Percentiles rank a stretch among this genome's conserved stretches.
Evolutionary conservation across 495 filamentous ascomycete genomes (phyloP).

Genomic region (Tetracladium setigerum): DNA sequence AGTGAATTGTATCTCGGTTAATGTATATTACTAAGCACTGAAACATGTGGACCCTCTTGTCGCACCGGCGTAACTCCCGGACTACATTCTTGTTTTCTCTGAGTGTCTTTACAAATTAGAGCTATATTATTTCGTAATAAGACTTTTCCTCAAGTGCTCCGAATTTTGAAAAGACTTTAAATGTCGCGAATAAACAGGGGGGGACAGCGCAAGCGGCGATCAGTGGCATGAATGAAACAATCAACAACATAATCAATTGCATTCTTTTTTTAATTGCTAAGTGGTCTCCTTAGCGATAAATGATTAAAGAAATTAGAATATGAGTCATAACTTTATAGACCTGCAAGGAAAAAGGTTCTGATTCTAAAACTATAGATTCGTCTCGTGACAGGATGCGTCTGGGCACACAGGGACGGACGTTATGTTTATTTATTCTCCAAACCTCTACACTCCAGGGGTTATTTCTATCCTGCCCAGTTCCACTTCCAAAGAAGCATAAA

Average conservation of each 20-base stretch:
- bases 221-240: background rate
- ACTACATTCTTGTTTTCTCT: too few species aligned
- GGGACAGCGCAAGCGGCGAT: constrained; percentile 3
- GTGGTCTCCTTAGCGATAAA: constrained; percentile 4
- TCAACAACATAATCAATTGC: too few species aligned
- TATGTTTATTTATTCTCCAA: too few species aligned
- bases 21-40: constrained; percentile 2
- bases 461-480: too few species aligned
- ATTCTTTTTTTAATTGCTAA: constrained; percentile 5
- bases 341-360: background rate
- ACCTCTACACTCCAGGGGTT: too few species aligned
- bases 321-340: constrained; percentile 6
- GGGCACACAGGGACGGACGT: too few species aligned
- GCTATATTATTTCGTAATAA: too few species aligned
- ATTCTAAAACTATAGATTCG: background rate
- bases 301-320: constrained; percentile 7
- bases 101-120: too few species aligned
- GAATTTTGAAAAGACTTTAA: constrained; percentile 9
- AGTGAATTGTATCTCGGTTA: constrained; percentile 4
- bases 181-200: constrained; percentile 7
- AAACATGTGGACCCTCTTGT: constrained; percentile 1
- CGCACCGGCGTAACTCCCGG: constrained; percentile 1
- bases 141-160: background rate
- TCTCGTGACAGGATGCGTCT: too few species aligned
- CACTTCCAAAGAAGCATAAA: too few species aligned